Evolutionary conservation across 352 stramenopile species (phyloP), one percentile per base, ranked within the genome.

Genomic region (Blastocystis sp.): DNA sequence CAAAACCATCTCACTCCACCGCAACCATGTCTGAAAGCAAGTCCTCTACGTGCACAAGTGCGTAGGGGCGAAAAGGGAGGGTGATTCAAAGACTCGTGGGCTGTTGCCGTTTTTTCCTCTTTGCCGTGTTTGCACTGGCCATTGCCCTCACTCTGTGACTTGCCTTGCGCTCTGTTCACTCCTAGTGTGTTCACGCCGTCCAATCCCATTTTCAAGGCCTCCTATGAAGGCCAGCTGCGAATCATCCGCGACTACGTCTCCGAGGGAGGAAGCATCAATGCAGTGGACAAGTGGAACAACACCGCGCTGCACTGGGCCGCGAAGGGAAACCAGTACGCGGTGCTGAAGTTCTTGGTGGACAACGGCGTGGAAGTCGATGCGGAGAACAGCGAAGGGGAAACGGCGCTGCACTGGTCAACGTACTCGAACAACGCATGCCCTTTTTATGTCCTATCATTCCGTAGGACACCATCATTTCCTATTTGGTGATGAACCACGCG

Each of bases 281-380:
- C 74, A 3, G 54, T 28, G 24, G 74, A 84, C 45, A 66, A 69
- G n/a, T 84, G 60, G 45, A 84, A 84, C 28, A 84, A 84, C 43
- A 84, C 74, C 19, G 74, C 74, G 34, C 57, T 84, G 3, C 74
- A 84, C 48, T 84, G 74, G 74, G 74, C 74, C 59, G 74, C 74
- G 69, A 84, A 84, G 74, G 74, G 74, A 68, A 69, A 68, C 24
- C 74, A 84, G 45, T 68, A 68, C 24, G 19, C 17, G 21, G 40
- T 63, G 4, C 34, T 68, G n/a, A 34, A 48, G 40, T 69, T 68
- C 45, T 69, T 84, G 28, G 74, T 84, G 48, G 11, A 68, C 24
- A 66, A 68, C 45, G 74, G 74, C 3, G 66, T 84, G 54, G 74
- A 84, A 57, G 57, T 62, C 34, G n/a, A 61, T 66, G 21, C 38